Percentiles rank a stretch among this genome's conserved stretches.
Conservation (phyloP, 108 stramenopile genomes). For the Pseudonitzschia multistriata region DNA sequence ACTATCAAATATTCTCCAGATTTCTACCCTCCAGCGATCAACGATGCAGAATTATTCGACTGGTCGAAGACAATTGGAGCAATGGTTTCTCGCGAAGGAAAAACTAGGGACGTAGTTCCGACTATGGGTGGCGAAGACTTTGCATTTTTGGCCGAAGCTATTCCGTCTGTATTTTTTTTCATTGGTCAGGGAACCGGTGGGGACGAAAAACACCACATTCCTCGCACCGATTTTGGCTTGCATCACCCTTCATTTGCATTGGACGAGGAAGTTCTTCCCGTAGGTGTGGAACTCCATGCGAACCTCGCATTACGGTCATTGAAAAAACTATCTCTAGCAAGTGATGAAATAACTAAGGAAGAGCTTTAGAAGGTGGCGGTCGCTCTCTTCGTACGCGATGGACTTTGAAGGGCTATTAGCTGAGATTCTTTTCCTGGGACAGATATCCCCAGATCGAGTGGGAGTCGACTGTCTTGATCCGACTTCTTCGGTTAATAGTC, state of each 20-base stretch:
- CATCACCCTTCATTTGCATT: conserved; percentile 87
- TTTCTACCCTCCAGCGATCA: conserved; percentile 87
- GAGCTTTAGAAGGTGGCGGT: neutral
- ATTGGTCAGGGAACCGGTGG: conserved; percentile 74
- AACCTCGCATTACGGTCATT: conserved; percentile 77
- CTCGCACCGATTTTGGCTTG: conserved; percentile 68
- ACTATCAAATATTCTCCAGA: conserved; percentile 64
- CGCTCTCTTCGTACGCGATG: neutral
- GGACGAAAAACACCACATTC: conserved; percentile 4
- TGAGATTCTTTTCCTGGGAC: too few species aligned
- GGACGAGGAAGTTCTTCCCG: conserved; percentile 73
- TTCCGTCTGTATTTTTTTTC: conserved; percentile 79
- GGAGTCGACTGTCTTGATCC: too few species aligned
- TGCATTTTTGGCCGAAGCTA: conserved; percentile 71
- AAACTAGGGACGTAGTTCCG: conserved; percentile 53
- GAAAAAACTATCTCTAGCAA: conserved; percentile 26
- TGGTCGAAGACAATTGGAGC: conserved; percentile 63
- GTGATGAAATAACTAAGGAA: neutral
- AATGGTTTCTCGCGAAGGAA: conserved; percentile 49
- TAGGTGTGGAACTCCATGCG: conserved; percentile 78
- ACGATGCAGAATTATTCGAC: conserved; percentile 70
- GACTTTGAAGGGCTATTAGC: too few species aligned
- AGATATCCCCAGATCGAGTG: too few species aligned
- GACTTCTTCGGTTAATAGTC: too few species aligned
- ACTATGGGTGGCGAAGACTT: conserved; percentile 96